Conservation (phyloP, 1,284 basidiomycete species). For the Hypsizygus ulmarius region DNA sequence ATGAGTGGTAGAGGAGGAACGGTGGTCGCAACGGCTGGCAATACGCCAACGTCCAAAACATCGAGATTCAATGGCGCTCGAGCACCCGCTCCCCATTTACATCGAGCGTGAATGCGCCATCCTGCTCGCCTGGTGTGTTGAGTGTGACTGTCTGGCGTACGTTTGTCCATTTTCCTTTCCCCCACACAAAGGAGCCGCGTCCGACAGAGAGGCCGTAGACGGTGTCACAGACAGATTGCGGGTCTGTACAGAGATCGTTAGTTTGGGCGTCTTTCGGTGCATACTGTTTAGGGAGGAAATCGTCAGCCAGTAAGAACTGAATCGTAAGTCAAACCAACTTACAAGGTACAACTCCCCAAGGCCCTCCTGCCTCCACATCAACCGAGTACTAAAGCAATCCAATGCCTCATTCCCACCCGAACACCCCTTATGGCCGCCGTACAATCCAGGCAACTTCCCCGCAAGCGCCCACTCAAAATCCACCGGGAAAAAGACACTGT, state of each 20-base stretch:
- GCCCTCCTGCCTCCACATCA: constrained; percentile 71
- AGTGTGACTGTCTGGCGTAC: constrained; percentile 40
- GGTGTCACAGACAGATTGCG: constrained; percentile 58
- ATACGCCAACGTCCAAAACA: neutral
- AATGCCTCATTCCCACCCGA: constrained; percentile 64
- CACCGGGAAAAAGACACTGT: constrained; percentile 63
- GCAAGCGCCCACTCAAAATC: constrained; percentile 68
- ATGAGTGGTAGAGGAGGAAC: neutral
- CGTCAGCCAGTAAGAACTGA: neutral
- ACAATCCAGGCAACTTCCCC: constrained; percentile 72
- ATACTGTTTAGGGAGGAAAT: constrained; percentile 51
- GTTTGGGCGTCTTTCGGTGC: constrained; percentile 62
- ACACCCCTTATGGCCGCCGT: constrained; percentile 64
- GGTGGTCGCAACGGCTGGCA: neutral
- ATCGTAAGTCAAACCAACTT: constrained; percentile 20
- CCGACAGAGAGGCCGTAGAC: constrained; percentile 71
- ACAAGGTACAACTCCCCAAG: constrained; percentile 73
- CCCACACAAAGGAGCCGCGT: constrained; percentile 70
- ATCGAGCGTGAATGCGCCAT: constrained; percentile 48
- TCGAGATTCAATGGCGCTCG: constrained; percentile 50
- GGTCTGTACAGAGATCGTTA: constrained; percentile 50
- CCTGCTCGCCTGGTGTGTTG: constrained; percentile 64
- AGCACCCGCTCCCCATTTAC: constrained; percentile 57
- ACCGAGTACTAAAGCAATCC: constrained; percentile 64
- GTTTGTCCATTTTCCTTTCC: constrained; percentile 63